These are phyloP conservation scores for Talaromyces sp. DNA, from an alignment of 2,329 filamentous ascomycete genomes.

Conservation along the genomic window DNA sequence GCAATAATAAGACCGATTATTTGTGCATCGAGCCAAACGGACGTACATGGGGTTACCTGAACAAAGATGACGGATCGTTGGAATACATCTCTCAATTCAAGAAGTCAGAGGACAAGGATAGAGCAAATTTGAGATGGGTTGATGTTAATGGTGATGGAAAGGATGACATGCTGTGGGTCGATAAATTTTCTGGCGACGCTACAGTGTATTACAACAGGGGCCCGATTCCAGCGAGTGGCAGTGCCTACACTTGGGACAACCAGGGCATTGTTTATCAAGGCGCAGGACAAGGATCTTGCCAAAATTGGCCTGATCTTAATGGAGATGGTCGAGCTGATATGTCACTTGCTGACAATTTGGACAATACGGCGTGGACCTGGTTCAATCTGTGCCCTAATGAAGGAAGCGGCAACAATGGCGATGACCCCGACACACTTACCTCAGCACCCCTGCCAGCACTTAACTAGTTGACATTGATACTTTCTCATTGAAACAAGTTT, in stretches of 20 bases:
- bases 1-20: constrained; percentile 18
- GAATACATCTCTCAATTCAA: constrained; percentile 31
- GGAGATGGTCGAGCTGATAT: background rate
- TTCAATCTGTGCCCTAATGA: background rate
- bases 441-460: background rate
- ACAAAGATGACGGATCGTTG: constrained; percentile 20
- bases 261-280: background rate
- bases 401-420: background rate
- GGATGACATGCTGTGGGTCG: background rate
- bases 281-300: background rate
- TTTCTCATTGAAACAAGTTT: no score
- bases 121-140: constrained; percentile 37
- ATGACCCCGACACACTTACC: background rate
- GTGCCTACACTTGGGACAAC: background rate
- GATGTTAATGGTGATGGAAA: constrained; percentile 35
- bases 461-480: no score
- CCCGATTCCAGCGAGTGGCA: background rate
- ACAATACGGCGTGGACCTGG: background rate
- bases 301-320: background rate
- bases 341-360: background rate
- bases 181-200: background rate
- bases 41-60: constrained; percentile 24
- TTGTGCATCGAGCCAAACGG: constrained; percentile 21
- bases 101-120: constrained; percentile 28
- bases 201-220: background rate